Percentiles rank a stretch among this genome's conserved stretches.
These are phyloP conservation scores for Silene latifolia DNA, from an alignment of 148 eudicot genomes.

Conservation along the genomic window DNA sequence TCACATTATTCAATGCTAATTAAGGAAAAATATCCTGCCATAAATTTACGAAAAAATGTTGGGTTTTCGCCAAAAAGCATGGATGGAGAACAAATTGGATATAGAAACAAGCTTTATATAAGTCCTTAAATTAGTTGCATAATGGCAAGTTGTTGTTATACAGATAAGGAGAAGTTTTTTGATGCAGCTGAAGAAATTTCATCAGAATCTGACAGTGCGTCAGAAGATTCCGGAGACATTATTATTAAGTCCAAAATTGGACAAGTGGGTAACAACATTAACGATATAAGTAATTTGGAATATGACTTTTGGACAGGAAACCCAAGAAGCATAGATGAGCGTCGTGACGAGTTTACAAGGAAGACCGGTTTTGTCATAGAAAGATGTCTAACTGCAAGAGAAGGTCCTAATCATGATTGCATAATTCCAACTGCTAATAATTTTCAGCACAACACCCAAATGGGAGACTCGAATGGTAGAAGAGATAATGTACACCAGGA, in stretches of 20 bases:
- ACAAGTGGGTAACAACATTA: conserved; percentile 9
- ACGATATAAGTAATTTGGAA: conserved; percentile 24
- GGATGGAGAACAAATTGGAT: not conserved
- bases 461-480: too few relatives aligned
- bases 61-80: too few relatives aligned
- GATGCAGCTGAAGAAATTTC: conserved; percentile 52
- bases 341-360: conserved; percentile 56
- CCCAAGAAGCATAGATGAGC: conserved; percentile 49
- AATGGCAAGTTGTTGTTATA: conserved; percentile 17
- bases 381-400: conserved; percentile 30
- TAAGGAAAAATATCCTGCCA: too few relatives aligned
- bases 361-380: conserved; percentile 47
- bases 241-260: conserved; percentile 25
- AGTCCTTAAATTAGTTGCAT: not conserved
- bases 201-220: conserved; percentile 44
- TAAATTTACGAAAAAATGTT: too few relatives aligned
- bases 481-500: too few relatives aligned
- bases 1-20: not conserved
- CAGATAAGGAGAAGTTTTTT: conserved; percentile 43
- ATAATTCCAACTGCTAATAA: too few relatives aligned
- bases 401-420: conserved; percentile 29
- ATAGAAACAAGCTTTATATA: too few relatives aligned
- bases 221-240: conserved; percentile 39
- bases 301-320: conserved; percentile 61
- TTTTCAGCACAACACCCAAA: too few relatives aligned